phyloP scores from a whole-genome alignment of 306 rosid species.

The Crotalaria pallida region DNA sequence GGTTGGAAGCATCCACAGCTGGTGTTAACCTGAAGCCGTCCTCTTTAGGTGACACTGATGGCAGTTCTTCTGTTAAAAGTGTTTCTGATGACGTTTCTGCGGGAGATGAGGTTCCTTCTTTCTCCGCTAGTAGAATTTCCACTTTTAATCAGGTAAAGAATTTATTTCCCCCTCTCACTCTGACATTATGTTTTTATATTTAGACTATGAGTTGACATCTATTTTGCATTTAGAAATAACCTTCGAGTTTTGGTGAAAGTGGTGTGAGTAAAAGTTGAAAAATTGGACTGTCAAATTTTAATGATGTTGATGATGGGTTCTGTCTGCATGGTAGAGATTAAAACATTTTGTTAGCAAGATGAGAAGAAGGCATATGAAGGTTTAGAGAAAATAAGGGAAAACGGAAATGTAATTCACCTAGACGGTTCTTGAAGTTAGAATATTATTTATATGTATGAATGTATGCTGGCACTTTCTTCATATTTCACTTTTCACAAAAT shows the following conservation, averaged over 20 bases:
- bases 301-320: slow-evolving; percentile 2
- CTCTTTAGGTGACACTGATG: slow-evolving; percentile 33
- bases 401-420: not conserved
- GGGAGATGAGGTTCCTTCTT: slow-evolving; percentile 36
- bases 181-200: not conserved
- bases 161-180: slow-evolving; percentile 3
- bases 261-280: slow-evolving; percentile 11
- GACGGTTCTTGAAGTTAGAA: not conserved
- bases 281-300: slow-evolving; percentile 1
- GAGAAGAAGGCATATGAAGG: not conserved
- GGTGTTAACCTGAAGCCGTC: slow-evolving; percentile 54
- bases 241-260: slow-evolving; percentile 10
- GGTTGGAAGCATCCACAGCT: slow-evolving; percentile 77
- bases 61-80: slow-evolving; percentile 31
- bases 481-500: not conserved
- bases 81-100: slow-evolving; percentile 31
- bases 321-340: slow-evolving; percentile 2
- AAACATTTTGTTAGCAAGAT: not conserved
- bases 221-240: not conserved
- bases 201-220: not conserved
- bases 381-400: not conserved
- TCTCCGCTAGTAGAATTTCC: slow-evolving; percentile 44
- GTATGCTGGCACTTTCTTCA: not conserved
- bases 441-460: not conserved
- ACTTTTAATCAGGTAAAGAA: slow-evolving; percentile 46